Conservation (phyloP, 192 early-diverging fungal genomes). For the Coemansia sp. region DNA sequence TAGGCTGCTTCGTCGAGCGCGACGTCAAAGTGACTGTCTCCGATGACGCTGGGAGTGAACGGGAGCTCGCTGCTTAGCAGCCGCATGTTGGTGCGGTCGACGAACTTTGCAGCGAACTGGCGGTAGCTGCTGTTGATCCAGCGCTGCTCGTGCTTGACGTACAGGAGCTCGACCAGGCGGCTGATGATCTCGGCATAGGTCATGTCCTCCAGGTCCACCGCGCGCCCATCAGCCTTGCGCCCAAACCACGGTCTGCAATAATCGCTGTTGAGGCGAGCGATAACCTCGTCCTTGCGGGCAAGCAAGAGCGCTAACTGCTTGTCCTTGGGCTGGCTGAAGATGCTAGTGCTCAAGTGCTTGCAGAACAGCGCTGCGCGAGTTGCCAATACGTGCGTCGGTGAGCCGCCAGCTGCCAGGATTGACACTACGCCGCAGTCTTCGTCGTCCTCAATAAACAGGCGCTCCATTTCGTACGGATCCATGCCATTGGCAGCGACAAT, state of each 20-base stretch:
- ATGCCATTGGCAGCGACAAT: constrained; percentile 85
- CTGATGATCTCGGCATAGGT: constrained; percentile 85
- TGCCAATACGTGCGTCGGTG: constrained; percentile 89
- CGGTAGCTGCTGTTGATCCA: constrained; percentile 85
- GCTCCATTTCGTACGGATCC: constrained; percentile 73
- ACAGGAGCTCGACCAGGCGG: constrained; percentile 81
- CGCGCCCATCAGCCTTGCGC: constrained; percentile 66
- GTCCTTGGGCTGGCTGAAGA: constrained; percentile 82
- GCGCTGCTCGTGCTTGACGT: constrained; percentile 65
- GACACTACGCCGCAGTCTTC: constrained; percentile 86
- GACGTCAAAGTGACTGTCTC: constrained; percentile 6
- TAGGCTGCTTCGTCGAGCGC: constrained; percentile 70
- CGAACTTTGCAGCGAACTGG: constrained; percentile 76
- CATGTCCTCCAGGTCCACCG: constrained; percentile 87
- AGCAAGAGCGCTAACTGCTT: constrained; percentile 75
- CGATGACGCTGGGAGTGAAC: background rate
- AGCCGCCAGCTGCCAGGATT: constrained; percentile 82
- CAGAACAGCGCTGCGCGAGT: constrained; percentile 88
- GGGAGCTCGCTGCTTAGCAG: constrained; percentile 76
- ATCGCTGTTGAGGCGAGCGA: constrained; percentile 82
- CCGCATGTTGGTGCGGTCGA: constrained; percentile 70
- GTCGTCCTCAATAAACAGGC: constrained; percentile 77
- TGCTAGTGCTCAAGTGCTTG: constrained; percentile 86
- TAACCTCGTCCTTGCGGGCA: constrained; percentile 84
- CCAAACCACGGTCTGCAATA: constrained; percentile 97